Percentiles rank a stretch among this genome's conserved stretches.
Conservation (phyloP, 176 grass and related monocot genomes). For the Carex littledalei region DNA sequence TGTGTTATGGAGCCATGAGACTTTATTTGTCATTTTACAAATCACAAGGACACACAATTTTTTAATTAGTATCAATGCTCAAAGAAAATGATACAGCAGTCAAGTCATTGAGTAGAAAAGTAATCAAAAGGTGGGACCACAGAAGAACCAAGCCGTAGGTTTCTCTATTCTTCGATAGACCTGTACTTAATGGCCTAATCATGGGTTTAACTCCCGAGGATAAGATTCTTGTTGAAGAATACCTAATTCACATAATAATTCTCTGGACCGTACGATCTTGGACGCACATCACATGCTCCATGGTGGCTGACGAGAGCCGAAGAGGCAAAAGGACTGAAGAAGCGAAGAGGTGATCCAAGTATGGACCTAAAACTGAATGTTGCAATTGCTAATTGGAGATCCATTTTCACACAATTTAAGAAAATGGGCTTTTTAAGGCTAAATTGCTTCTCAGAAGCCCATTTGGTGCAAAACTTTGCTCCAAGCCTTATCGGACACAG, state of each 20-base stretch:
- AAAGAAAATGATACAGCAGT: not conserved
- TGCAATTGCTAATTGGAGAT: not conserved
- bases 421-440: not conserved
- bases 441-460: not conserved
- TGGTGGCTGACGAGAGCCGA: not conserved
- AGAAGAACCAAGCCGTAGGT: not conserved
- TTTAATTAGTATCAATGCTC: not conserved
- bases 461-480: not conserved
- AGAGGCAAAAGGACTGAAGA: too few species aligned
- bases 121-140: not conserved
- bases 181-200: slow-evolving; percentile 28
- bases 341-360: not conserved
- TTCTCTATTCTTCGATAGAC: not conserved
- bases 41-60: too few species aligned
- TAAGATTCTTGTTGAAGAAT: slow-evolving; percentile 8
- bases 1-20: not conserved
- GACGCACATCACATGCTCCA: slow-evolving; percentile 22
- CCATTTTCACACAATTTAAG: not conserved
- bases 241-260: slow-evolving; percentile 25
- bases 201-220: slow-evolving; percentile 15
- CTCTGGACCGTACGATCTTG: slow-evolving; percentile 12
- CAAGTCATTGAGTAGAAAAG: not conserved
- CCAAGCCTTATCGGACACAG: not conserved
- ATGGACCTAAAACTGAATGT: not conserved
- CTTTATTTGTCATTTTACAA: not conserved